phyloP scores from a whole-genome alignment of 116 monocot genomes.

The Dioscorea cayenensis region DNA sequence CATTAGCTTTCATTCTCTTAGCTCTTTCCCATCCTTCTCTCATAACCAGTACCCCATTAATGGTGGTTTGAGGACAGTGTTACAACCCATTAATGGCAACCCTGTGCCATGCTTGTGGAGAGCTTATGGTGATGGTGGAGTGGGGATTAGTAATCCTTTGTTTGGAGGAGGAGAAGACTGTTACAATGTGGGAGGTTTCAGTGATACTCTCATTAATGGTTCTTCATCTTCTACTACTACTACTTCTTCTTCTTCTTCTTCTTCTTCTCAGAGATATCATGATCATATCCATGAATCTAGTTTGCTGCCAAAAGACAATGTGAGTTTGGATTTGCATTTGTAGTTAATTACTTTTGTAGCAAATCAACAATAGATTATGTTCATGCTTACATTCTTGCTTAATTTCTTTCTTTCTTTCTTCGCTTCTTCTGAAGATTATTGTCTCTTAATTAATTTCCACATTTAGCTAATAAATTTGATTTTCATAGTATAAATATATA shows the following conservation, averaged over 20 bases:
- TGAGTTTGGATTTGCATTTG: conserved; percentile 47
- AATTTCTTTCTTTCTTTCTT: not conserved
- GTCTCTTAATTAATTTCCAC: not conserved
- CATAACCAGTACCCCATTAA: not conserved
- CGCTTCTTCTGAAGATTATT: too few relatives aligned
- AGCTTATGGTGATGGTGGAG: too few relatives aligned
- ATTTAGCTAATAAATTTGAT: not conserved
- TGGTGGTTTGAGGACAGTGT: not conserved
- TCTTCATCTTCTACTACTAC: too few relatives aligned
- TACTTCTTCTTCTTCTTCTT: conserved; percentile 19
- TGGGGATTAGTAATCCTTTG: too few relatives aligned
- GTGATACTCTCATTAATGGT: too few relatives aligned
- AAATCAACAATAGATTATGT: not conserved
- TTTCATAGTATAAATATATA: too few relatives aligned
- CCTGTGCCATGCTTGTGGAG: too few relatives aligned
- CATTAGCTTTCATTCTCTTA: not conserved
- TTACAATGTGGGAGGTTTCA: too few relatives aligned
- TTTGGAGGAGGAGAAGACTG: too few relatives aligned
- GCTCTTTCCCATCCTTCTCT: not conserved
- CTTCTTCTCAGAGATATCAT: conserved; percentile 11
- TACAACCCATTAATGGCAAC: not conserved
- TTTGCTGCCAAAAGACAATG: conserved; percentile 8
- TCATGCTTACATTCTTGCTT: not conserved
- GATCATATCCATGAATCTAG: not conserved
- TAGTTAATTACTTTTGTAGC: conserved; percentile 3